Base-by-base conservation (phyloP, 768 basidiomycete species). In the Suillus discolor region DNA sequence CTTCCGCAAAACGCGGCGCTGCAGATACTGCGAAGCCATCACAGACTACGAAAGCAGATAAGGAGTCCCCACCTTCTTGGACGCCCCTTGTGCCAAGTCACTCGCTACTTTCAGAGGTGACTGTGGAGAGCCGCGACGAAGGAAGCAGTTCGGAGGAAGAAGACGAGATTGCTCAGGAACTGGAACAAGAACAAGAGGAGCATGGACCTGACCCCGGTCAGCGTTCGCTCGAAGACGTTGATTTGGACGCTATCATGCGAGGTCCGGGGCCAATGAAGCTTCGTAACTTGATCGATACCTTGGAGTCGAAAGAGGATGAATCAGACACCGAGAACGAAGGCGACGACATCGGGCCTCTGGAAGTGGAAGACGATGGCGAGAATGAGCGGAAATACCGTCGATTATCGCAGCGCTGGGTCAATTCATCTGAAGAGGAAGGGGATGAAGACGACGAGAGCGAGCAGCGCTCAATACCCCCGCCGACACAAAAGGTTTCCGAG, bases 181-280 rank as follows among this genome's bases (percentile, higher is more conserved):
- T 61, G 25, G 67, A 67, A 13, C 68, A 60, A 25, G 66, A 68
- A 9, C 72, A 68, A 34, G 69, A 51, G 25, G 67, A 70, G n/a
- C 67, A 45, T 57, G 64, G 44, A 57, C 62, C 34, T 11, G 57
- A 61, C 15, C 57, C 62, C 1, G 9, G 57, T n/a, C 67, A 38
- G 16, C 39, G 49, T 12, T 68, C 61, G 4, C 63, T 70, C 1
- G 54, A 63, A 16, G 64, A 72, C 1, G 66, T 69, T 38, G 74
- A 80, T 42, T 62, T 84, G n/a, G 81, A 84, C 9, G 77, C 78
- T 11, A 68, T 84, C 57, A 69, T 85, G 15, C 80, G 77, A 36
- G 83, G 82, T 3, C 83, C 85, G 9, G 54, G 59, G n/a, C 57
- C 67, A 64, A 66, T 55, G 23, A 51, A 73, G 63, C 36, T 54